Base-by-base conservation (phyloP, 768 basidiomycete genomes). In the Basidioascus undulatus region DNA sequence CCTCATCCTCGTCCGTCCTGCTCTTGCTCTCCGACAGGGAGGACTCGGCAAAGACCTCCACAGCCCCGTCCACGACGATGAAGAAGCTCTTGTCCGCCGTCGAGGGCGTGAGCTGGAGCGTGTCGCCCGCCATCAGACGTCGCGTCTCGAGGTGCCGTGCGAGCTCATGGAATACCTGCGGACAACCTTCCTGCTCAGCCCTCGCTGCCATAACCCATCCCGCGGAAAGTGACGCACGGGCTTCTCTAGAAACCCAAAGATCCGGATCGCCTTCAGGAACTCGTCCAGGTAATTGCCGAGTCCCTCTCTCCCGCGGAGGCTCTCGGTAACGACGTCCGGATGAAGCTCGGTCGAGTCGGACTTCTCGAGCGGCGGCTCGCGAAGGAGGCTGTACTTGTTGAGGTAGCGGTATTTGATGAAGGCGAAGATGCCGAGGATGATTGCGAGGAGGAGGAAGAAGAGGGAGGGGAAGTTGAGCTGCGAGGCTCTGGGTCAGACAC, bases 251-350 rank as follows among this genome's bases (percentile, higher is more conserved):
- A 96, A 96, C 16, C 92, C 92, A 51, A 98, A 98, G 9, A 98
- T 81, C 35, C 87, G 71, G 42, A 98, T 81, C 10, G 92, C 92
- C 51, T 28, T 21, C 41, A 96, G 59, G 55, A 98, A 96, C 53
- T 98, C 92, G 55, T 96, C 89, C 21, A 96, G 66, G 51, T 96
- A 96, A 52, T 89, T 87, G 56, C 89, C 86, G 55, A 94, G 86
- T 1, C 77, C 68, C n/a, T n/a, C n/a, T n/a, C 11, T 77, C 70
- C 6, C 54, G 50, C 12, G 72, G 64, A 40, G 77, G 74, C 51
- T 65, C 58, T 43, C 42, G 45, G 75, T 69, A 44, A 84, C 84
- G 18, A 89, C 76, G 55, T 92, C 84, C 2, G 86, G 86, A 60
- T 89, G 86, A 32, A 77, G 42, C 20, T 54, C 48, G 27, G 51